phyloP scores from a whole-genome alignment of 148 eudicot genomes.

The Suaeda aralocaspica region DNA sequence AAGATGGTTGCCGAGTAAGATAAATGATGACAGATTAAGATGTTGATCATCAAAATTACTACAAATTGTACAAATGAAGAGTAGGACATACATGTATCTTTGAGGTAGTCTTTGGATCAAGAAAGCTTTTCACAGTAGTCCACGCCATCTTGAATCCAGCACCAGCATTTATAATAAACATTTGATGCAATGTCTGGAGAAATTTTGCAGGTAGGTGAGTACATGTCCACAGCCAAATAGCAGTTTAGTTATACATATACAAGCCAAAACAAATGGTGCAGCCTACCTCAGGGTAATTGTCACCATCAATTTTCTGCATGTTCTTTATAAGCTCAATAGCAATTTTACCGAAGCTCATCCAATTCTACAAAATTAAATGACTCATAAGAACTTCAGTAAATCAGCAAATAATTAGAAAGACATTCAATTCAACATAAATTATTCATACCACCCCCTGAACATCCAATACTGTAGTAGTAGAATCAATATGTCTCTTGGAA shows the following conservation, averaged over 20 bases:
- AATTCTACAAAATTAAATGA: constrained; percentile 50
- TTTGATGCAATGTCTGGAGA: constrained; percentile 81
- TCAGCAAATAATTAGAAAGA: constrained; percentile 5
- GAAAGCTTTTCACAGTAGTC: constrained; percentile 72
- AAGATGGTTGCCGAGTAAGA: constrained; percentile 29
- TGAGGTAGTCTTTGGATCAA: constrained; percentile 81
- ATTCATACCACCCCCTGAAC: constrained; percentile 77
- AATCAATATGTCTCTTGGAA: constrained; percentile 89
- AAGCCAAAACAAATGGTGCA: constrained; percentile 2
- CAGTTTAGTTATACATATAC: not conserved
- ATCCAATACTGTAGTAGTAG: constrained; percentile 77
- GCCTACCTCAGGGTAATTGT: constrained; percentile 90
- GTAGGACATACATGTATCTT: constrained; percentile 68
- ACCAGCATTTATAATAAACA: constrained; percentile 94
- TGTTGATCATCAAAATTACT: constrained; percentile 7
- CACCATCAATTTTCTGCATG: constrained; percentile 91
- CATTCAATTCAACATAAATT: constrained; percentile 1
- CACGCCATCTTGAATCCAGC: constrained; percentile 79
- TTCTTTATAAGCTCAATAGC: constrained; percentile 88
- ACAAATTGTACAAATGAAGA: constrained; percentile 1
- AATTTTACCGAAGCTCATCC: constrained; percentile 93
- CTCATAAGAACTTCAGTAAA: constrained; percentile 18
- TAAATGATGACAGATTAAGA: constrained; percentile 9
- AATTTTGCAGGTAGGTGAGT: not conserved
- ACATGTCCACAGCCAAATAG: not conserved